Evolutionary conservation across 2,329 filamentous ascomycete genomes (phyloP).

Genomic region (Thielaviopsis punctulata): DNA sequence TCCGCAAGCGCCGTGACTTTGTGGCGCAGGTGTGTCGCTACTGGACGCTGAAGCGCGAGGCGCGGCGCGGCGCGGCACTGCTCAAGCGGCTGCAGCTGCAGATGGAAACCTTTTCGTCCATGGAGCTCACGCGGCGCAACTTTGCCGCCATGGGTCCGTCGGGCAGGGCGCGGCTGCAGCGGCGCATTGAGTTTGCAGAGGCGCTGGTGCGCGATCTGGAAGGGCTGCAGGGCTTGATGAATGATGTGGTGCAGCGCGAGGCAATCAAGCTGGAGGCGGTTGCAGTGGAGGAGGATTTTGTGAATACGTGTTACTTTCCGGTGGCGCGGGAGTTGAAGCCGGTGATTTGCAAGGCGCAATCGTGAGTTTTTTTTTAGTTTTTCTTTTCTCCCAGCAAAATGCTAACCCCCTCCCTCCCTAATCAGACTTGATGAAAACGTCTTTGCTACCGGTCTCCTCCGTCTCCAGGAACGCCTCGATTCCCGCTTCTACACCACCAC

Average conservation of each 20-base stretch:
- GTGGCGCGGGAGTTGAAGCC: constrained; percentile 59
- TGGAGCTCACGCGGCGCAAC: constrained; percentile 89
- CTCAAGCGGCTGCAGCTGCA: constrained; percentile 87
- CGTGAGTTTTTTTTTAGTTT: constrained; percentile 38
- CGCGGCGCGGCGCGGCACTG: constrained; percentile 74
- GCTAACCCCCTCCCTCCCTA: constrained; percentile 1
- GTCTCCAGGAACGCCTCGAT: constrained; percentile 35
- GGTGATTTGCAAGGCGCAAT: constrained; percentile 61
- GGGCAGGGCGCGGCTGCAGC: constrained; percentile 58
- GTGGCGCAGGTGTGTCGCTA: constrained; percentile 88
- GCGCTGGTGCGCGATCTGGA: constrained; percentile 60
- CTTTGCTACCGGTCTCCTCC: constrained; percentile 34
- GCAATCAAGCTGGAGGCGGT: constrained; percentile 58
- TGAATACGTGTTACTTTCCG: constrained; percentile 86
- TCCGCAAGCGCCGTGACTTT: constrained; percentile 77
- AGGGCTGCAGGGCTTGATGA: constrained; percentile 52
- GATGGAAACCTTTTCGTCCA: constrained; percentile 90
- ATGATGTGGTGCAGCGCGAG: constrained; percentile 60
- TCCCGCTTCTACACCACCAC: constrained; percentile 40
- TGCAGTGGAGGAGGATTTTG: constrained; percentile 58
- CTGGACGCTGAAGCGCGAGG: constrained; percentile 93
- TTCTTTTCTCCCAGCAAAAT: constrained; percentile 22
- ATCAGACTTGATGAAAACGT: constrained; percentile 46
- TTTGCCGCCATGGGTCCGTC: constrained; percentile 88
- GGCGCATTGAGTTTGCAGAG: constrained; percentile 79